Percentiles rank a stretch among this genome's conserved stretches.
phyloP scores from a whole-genome alignment of 2,329 filamentous ascomycete genomes.

The Phyllosticta capitalensis region DNA sequence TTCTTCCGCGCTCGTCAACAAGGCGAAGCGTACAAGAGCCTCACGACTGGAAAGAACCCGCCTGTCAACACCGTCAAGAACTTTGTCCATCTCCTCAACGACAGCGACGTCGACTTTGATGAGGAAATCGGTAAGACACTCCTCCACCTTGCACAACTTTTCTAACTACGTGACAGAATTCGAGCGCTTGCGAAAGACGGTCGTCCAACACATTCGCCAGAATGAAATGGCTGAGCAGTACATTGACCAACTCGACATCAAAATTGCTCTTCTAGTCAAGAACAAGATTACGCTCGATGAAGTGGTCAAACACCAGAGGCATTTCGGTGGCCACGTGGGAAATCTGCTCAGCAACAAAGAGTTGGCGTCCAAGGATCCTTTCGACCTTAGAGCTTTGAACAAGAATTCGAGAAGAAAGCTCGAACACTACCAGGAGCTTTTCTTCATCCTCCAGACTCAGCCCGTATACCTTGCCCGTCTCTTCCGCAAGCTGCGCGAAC shows the following conservation, averaged over 20 bases:
- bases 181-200: slow-evolving; percentile 85
- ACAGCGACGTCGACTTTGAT: slow-evolving; percentile 98
- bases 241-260: slow-evolving; percentile 96
- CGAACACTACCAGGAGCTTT: slow-evolving; percentile 93
- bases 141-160: not conserved
- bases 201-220: slow-evolving; percentile 92
- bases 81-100: slow-evolving; percentile 94
- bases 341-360: slow-evolving; percentile 80
- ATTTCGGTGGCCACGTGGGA: slow-evolving; percentile 83
- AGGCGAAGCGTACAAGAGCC: slow-evolving; percentile 93
- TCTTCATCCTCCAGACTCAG: slow-evolving; percentile 95
- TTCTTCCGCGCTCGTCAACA: slow-evolving; percentile 92
- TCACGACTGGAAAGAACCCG: slow-evolving; percentile 92
- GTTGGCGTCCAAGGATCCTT: slow-evolving; percentile 81
- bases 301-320: slow-evolving; percentile 92
- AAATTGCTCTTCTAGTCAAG: slow-evolving; percentile 95
- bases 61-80: slow-evolving; percentile 95
- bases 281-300: slow-evolving; percentile 99
- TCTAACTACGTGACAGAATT: slow-evolving; percentile 52
- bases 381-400: slow-evolving; percentile 94
- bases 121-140: slow-evolving; percentile 60
- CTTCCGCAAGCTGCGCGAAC: slow-evolving; percentile 74
- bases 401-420: slow-evolving; percentile 93
- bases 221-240: slow-evolving; percentile 98
- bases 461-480: slow-evolving; percentile 86